Evolutionary conservation across 176 grass and related monocot species (phyloP).

Genomic region (Rhynchospora pubera): DNA sequence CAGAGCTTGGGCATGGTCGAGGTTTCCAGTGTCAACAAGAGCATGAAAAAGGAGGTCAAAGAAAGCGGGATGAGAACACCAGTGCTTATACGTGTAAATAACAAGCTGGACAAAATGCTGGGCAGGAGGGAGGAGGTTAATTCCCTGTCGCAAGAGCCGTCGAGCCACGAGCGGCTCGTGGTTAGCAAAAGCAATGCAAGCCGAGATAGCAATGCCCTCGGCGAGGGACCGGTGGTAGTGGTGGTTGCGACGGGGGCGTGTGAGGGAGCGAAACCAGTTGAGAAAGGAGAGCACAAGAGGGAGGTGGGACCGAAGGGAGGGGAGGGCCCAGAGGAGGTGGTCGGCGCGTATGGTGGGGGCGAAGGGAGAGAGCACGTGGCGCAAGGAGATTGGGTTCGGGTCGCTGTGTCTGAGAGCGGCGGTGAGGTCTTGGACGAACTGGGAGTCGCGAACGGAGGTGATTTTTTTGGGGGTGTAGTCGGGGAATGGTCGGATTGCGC

Average conservation of each 20-base stretch:
- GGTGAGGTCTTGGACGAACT: slow-evolving; percentile 18
- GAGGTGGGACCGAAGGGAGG: slow-evolving; percentile 42
- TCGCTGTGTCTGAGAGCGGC: slow-evolving; percentile 26
- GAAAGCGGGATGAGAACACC: slow-evolving; percentile 63
- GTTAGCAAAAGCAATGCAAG: slow-evolving; percentile 44
- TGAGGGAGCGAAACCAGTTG: slow-evolving; percentile 45
- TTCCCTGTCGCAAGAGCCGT: slow-evolving; percentile 31
- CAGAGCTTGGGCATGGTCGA: slow-evolving; percentile 30
- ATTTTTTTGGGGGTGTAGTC: slow-evolving; percentile 35
- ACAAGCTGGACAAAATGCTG: slow-evolving; percentile 61
- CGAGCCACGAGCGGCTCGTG: slow-evolving; percentile 15
- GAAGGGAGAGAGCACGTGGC: slow-evolving; percentile 43
- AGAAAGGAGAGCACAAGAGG: slow-evolving; percentile 34
- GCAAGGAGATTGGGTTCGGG: slow-evolving; percentile 41
- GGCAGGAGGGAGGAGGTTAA: slow-evolving; percentile 36
- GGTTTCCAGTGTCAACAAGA: slow-evolving; percentile 32
- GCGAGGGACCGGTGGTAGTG: slow-evolving; percentile 38
- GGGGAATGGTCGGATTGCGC: slow-evolving; percentile 35
- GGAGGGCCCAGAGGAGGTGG: slow-evolving; percentile 32
- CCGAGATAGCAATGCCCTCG: slow-evolving; percentile 38
- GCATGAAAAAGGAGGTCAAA: slow-evolving; percentile 72
- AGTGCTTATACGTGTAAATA: slow-evolving; percentile 73
- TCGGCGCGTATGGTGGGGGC: slow-evolving; percentile 30
- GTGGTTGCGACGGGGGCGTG: slow-evolving; percentile 24
- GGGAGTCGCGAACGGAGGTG: background rate